These are phyloP conservation scores for Chrysopogon serrulatus DNA, from an alignment of 176 grass and related monocot genomes.

Conservation along the genomic window DNA sequence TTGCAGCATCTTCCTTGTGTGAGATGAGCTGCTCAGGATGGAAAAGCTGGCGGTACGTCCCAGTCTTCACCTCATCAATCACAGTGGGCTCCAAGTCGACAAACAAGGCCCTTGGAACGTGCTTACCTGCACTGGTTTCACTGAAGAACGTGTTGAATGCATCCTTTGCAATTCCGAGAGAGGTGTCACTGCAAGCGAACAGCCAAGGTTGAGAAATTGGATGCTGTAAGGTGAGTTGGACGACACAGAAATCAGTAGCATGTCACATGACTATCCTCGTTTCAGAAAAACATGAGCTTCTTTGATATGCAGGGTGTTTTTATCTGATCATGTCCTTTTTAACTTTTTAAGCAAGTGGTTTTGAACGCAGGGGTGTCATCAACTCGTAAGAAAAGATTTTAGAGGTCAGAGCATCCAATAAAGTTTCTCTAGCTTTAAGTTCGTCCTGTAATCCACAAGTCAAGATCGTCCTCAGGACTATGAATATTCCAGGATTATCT, in stretches of 20 bases:
- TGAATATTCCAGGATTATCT: background rate
- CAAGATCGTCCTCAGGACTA: background rate
- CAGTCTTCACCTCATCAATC: conserved; percentile 70
- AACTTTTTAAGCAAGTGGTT: background rate
- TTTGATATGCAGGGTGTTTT: background rate
- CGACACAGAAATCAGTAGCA: background rate
- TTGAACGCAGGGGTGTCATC: background rate
- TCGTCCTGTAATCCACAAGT: background rate
- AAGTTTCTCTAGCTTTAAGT: background rate
- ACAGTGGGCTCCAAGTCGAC: conserved; percentile 76
- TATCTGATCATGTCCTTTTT: background rate
- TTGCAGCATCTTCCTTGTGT: conserved; percentile 75
- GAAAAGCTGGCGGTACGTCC: conserved; percentile 65
- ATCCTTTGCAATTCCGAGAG: conserved; percentile 54
- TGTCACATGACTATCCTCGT: background rate
- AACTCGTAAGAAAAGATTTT: background rate
- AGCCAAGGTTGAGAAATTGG: background rate
- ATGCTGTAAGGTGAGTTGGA: conserved; percentile 6
- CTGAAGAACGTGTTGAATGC: conserved; percentile 93
- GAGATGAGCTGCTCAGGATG: conserved; percentile 87
- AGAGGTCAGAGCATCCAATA: background rate
- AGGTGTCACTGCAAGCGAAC: conserved; percentile 51
- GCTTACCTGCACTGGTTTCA: conserved; percentile 70
- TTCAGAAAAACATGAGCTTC: background rate
- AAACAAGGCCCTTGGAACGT: conserved; percentile 70